These are phyloP conservation scores for Eruca vesicaria DNA, from an alignment of 441 rosid species.

Conservation along the genomic window DNA sequence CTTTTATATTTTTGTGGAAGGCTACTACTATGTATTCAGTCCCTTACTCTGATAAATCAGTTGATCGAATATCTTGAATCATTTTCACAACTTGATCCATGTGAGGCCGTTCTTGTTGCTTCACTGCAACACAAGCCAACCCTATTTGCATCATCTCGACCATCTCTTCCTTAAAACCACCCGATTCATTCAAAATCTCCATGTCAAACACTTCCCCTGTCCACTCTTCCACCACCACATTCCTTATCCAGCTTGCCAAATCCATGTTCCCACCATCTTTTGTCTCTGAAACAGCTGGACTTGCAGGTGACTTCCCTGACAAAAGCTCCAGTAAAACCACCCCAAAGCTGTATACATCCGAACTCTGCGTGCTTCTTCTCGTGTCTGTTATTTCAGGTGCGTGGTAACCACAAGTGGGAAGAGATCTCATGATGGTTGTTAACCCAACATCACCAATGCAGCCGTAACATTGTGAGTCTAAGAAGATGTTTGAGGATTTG, in stretches of 20 bases:
- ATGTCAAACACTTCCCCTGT: constrained; percentile 34
- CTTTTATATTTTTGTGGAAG: background rate
- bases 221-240: constrained; percentile 65
- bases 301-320: constrained; percentile 76
- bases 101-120: constrained; percentile 33
- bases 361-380: constrained; percentile 52
- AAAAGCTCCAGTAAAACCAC: constrained; percentile 77
- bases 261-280: constrained; percentile 43
- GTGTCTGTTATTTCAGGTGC: constrained; percentile 84
- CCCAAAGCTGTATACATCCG: constrained; percentile 87
- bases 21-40: background rate
- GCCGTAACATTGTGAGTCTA: constrained; percentile 49
- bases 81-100: constrained; percentile 35
- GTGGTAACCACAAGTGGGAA: constrained; percentile 56
- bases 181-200: constrained; percentile 20
- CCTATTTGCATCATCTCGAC: constrained; percentile 41
- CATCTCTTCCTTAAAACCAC: constrained; percentile 25
- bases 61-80: constrained; percentile 28
- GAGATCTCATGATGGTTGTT: constrained; percentile 45
- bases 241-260: constrained; percentile 73
- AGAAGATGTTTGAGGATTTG: constrained; percentile 86
- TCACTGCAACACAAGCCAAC: constrained; percentile 30
- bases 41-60: background rate
- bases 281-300: constrained; percentile 45
- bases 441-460: constrained; percentile 75